phyloP scores from a whole-genome alignment of 352 stramenopile genomes.

The Elongisporangium anandrum region DNA sequence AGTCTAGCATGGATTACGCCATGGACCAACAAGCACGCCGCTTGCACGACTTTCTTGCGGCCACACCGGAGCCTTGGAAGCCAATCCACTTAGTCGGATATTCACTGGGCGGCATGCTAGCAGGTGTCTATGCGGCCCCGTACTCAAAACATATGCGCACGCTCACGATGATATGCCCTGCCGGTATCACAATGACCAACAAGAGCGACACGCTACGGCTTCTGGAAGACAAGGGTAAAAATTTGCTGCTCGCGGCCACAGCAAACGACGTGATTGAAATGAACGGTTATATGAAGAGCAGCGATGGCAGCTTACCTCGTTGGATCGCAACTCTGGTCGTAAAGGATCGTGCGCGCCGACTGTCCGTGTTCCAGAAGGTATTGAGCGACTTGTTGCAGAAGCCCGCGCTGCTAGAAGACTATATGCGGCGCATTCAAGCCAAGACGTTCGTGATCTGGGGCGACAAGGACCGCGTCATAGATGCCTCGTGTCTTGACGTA shows the following conservation, averaged over 20 bases:
- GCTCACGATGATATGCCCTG: conserved; percentile 70
- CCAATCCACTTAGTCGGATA: conserved; percentile 72
- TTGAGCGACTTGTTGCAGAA: conserved; percentile 45
- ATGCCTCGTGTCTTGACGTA: conserved; percentile 61
- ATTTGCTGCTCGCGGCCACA: conserved; percentile 58
- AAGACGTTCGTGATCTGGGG: conserved; percentile 71
- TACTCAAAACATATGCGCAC: conserved; percentile 53
- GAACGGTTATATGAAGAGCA: conserved; percentile 36
- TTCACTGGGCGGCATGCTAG: conserved; percentile 77
- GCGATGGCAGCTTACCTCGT: conserved; percentile 24
- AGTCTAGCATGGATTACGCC: conserved; percentile 38
- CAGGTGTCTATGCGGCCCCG: conserved; percentile 55
- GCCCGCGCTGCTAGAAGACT: conserved; percentile 54
- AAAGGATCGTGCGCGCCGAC: conserved; percentile 26
- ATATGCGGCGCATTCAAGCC: conserved; percentile 44
- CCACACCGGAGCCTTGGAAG: conserved; percentile 31
- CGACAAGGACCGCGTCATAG: conserved; percentile 61
- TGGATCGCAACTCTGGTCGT: conserved; percentile 28
- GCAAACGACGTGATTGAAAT: conserved; percentile 54
- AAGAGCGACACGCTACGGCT: conserved; percentile 55
- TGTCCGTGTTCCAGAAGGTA: conserved; percentile 60
- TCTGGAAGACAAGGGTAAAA: conserved; percentile 55
- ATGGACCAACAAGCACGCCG: conserved; percentile 46
- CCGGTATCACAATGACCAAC: conserved; percentile 60
- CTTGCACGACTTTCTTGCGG: conserved; percentile 54